Evolutionary conservation across 331 rosid genomes (phyloP), one percentile per base, ranked within the genome.

Genomic region (Pyracantha coccinea): DNA sequence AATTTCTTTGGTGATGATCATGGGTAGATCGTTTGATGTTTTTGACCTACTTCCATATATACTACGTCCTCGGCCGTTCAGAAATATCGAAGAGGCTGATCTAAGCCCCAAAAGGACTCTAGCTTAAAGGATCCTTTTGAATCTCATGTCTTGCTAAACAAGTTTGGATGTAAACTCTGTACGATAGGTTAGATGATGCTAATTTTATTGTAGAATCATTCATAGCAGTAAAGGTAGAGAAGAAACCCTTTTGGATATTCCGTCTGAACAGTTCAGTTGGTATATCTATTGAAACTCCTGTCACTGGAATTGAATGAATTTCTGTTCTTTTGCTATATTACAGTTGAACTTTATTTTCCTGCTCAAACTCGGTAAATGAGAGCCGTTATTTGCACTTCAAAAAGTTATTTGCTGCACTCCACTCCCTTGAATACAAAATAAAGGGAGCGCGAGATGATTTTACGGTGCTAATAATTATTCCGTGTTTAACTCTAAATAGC

Each of bases 131-230:
- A 31, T 4, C 41, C 6, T 9, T 63, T 64, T 64, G 25, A 35
- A 66, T 20, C 52, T 66, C 19, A 33, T 12, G 52, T 33, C 52
- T 33, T 66, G 8, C 58, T 11, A 59, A 24, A 24, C 38, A 27
- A 20, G 29, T 27, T 27, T 9, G 16, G 33, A 61, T 73, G 69
- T 12, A 27, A 60, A n/a, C 77, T 11, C 20, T 61, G 77, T 60
- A 41, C 59, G 28, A 25, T 60, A 73, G 27, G 25, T 33, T 58
- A 20, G 20, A 14, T 71, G 66, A 32, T 35, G 38, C 61, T 59
- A 60, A 61, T 73, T 61, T 25, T n/a, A 71, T 21, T 55, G 61
- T 69, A 55, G 75, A 60, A 27, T 41, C 45, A 7, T 61, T 41
- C 45, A 7, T 61, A 19, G 16, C 47, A 61, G 44, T 73, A 11